Evolutionary conservation across 768 basidiomycete species (phyloP), one percentile per base, ranked within the genome.

Genomic region (Termitomyces sp.): DNA sequence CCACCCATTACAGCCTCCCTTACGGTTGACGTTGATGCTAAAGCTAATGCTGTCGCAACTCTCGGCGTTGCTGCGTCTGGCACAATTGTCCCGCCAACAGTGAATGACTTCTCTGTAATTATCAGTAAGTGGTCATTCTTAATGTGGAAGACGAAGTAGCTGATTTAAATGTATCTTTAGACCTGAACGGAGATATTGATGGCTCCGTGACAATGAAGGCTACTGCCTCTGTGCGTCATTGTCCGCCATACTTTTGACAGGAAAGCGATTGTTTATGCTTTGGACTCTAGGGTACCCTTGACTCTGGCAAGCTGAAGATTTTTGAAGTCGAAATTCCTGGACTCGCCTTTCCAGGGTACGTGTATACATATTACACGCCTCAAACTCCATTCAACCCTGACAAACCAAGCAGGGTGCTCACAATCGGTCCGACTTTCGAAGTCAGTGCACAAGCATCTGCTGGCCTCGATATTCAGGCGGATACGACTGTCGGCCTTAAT

Each of bases 301-400:
- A 81, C 62, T 76, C 80, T 0, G 82, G 79, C 4, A 75, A 74
- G 45, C 70, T 81, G 55, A 66, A 68, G 16, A 65, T 85, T 13
- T 73, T 80, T 44, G 68, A 76, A 53, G 63, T 78, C 36, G 79
- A 79, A 1, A 72, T 85, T 58, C 80, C 80, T 1, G 82, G 80
- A 7, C 72, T 84, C 18, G 76, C 80, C 64, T 76, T 84, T 68
- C 81, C 82, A 46, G 81, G 78, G 80, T 81, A 69, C 15, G 74
- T 65, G 3, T 22, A 7, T n/a, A 15, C n/a, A n/a, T n/a, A n/a
- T n/a, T n/a, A n/a, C 5, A n/a, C 33, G 22, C 11, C 50, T 22
- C 22, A 18, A 45, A 28, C 7, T 24, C 7, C 12, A 46, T 53
- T 32, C 44, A 38, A 53, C 4, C 32, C 18, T 24, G 55, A 62